Base-by-base conservation (phyloP, 1,139 yeast species). In the Hansenula sp. region DNA sequence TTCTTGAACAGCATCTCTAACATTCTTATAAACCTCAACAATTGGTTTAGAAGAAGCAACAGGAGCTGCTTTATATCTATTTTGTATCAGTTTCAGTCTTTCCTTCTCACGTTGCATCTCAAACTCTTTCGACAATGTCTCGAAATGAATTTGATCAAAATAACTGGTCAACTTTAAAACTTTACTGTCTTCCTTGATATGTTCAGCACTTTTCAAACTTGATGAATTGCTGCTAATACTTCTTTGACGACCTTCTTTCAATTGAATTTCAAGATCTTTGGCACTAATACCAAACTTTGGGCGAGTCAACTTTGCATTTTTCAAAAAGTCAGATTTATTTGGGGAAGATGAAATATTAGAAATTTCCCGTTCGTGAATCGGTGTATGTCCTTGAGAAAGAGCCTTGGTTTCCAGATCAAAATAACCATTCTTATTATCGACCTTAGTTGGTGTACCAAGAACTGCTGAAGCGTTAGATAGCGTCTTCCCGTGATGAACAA, bases 21-120 rank as follows among this genome's bases (percentile, higher is more conserved):
- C 94, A 58, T 88, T 85, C 53, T 88, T 84, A 62, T 87, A 93
- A 27, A 94, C 87, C 55, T 91, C 97, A 27, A 91, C 98, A 46
- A 88, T 85, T 0, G 99, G 98, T 49, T 78, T 81, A 5, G 95
- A 83, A 3, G 82, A 79, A 24, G 84, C 81, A 45, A 89, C 79
- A 1, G 94, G 93, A 31, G 76, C 71, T 0, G 96, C 95, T 43
- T 84, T 76, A 50, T 82, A 84, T 47, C 86, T 78, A 47, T 79
- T 78, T 24, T 75, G 77, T 31, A 74, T 72, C 43, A 85, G 60
- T 51, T 84, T 79, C 47, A 74, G 71, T 50, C 91, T 73, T 59
- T 90, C 97, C 44, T 76, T 68, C 50, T 90, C 96, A 58, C 98
- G 78, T 58, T 91, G 96, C 54, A 81, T 76, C 57, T 87, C 94